Evolutionary conservation across 495 filamentous ascomycete genomes (phyloP).

Genomic region (Neurospora hispaniola): DNA sequence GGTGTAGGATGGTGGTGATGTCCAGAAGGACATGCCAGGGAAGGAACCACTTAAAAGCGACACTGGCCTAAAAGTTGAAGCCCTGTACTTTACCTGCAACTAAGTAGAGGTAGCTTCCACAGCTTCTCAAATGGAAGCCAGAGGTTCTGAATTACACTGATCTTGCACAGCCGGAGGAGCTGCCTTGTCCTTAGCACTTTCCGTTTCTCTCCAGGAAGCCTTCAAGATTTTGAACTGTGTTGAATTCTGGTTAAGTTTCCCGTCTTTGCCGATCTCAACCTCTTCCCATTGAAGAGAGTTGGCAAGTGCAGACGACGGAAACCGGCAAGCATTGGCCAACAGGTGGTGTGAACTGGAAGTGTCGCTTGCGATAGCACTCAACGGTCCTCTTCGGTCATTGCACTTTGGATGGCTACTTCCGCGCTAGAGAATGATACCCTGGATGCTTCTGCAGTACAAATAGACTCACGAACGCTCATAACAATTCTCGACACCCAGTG

Average conservation of each 20-base stretch:
- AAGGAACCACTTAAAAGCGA: neutral
- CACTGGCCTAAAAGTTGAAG: neutral
- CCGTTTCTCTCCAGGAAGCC: neutral
- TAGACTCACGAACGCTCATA: neutral
- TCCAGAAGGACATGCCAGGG: neutral
- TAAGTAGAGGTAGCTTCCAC: too few species aligned
- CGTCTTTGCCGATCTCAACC: neutral
- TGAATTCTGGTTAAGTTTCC: neutral
- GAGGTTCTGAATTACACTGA: neutral
- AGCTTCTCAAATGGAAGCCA: neutral
- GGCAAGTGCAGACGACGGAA: neutral
- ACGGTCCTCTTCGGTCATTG: neutral
- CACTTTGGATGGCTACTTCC: neutral
- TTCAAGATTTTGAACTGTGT: neutral
- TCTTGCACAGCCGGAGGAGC: neutral
- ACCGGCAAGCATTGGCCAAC: neutral
- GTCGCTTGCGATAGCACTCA: neutral
- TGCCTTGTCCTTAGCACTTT: neutral
- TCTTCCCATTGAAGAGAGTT: neutral
- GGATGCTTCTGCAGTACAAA: neutral
- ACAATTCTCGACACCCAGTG: neutral
- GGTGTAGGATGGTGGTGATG: neutral
- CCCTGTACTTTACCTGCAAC: neutral
- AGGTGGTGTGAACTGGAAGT: neutral
- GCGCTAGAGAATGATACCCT: neutral